These are phyloP conservation scores for Venturia pyrina DNA, from an alignment of 2,329 filamentous ascomycete species.

Conservation along the genomic window DNA sequence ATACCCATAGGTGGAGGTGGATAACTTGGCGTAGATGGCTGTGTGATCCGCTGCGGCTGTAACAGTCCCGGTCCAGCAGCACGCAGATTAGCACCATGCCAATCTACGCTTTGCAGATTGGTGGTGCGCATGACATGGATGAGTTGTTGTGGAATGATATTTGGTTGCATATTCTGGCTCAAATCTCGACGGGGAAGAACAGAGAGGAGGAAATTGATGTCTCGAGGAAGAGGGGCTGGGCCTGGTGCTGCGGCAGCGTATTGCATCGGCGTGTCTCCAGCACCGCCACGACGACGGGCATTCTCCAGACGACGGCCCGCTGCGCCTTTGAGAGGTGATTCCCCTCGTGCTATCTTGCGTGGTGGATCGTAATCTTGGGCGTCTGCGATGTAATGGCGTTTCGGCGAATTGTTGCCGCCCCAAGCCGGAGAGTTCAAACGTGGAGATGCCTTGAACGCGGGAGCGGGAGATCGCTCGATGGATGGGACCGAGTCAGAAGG, in stretches of 20 bases:
- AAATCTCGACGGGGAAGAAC: slow-evolving; percentile 64
- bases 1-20: background rate
- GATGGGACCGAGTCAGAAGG: slow-evolving; percentile 38
- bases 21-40: background rate
- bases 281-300: slow-evolving; percentile 38
- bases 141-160: background rate
- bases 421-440: slow-evolving; percentile 18
- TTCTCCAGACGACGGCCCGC: slow-evolving; percentile 78
- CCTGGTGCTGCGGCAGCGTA: slow-evolving; percentile 21
- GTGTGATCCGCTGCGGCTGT: background rate
- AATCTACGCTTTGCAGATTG: slow-evolving; percentile 5
- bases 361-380: slow-evolving; percentile 57
- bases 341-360: slow-evolving; percentile 79
- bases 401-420: slow-evolving; percentile 30
- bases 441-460: slow-evolving; percentile 10
- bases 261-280: slow-evolving; percentile 21
- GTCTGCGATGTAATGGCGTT: slow-evolving; percentile 43
- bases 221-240: slow-evolving; percentile 62
- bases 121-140: slow-evolving; percentile 4
- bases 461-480: slow-evolving; percentile 8
- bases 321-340: slow-evolving; percentile 84
- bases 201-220: slow-evolving; percentile 45
- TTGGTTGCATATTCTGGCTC: slow-evolving; percentile 28
- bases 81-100: slow-evolving; percentile 4
- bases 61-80: slow-evolving; percentile 9